Conservation (phyloP, 1,284 basidiomycete genomes). For the Trametes hirsuta region DNA sequence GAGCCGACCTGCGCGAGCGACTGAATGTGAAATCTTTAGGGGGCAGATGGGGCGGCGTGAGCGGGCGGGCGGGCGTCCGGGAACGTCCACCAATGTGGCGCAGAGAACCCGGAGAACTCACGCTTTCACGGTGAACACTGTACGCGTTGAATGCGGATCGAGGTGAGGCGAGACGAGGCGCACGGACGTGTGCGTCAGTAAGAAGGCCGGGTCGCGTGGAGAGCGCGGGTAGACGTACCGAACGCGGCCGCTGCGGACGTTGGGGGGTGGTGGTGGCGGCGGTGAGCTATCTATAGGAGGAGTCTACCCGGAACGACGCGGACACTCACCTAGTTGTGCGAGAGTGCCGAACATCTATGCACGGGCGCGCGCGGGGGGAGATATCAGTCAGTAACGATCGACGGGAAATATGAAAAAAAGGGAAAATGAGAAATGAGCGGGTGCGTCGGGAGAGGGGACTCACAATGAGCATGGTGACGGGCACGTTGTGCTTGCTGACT, state of each 20-base stretch:
- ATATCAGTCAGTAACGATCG: not conserved
- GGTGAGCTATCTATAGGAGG: not conserved
- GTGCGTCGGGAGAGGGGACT: conserved; percentile 30
- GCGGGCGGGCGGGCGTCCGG: not conserved
- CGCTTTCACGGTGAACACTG: conserved; percentile 24
- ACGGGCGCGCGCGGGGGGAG: not conserved
- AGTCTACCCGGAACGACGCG: not conserved
- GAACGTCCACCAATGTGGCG: not conserved
- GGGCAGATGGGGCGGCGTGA: not conserved
- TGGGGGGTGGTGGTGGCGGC: not conserved
- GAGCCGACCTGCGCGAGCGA: conserved; percentile 14
- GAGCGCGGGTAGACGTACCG: conserved; percentile 8
- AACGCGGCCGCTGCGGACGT: conserved; percentile 15
- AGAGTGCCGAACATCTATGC: conserved; percentile 21
- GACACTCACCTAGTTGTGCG: conserved; percentile 17
- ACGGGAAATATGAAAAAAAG: too few species aligned
- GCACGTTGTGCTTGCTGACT: conserved; percentile 68
- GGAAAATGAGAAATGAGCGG: not conserved
- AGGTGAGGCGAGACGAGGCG: not conserved
- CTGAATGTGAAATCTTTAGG: conserved; percentile 10
- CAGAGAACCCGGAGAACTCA: not conserved
- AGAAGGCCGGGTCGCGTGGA: not conserved
- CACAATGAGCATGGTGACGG: conserved; percentile 58
- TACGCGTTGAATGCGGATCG: not conserved
- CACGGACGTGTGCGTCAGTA: not conserved